Base-by-base conservation (phyloP, 2,329 filamentous ascomycete species). In the Colletotrichum cordylinicola region DNA sequence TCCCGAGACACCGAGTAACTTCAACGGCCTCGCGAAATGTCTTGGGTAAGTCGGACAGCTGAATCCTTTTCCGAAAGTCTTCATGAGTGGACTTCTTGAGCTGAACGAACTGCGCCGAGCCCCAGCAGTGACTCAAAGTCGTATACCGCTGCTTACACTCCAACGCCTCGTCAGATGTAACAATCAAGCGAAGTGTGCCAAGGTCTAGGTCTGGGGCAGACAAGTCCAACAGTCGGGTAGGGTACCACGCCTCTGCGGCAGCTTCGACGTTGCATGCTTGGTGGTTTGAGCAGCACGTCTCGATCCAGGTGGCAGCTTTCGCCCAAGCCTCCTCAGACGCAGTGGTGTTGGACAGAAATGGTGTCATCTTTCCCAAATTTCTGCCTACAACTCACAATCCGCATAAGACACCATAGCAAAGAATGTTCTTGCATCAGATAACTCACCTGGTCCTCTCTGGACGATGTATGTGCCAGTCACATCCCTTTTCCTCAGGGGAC, bases 11-110 rank as follows among this genome's bases (percentile, higher is more conserved):
- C 1, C 75, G 27, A 16, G 77, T 72, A 8, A 75, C 71, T 18
- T 64, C 15, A n/a, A 78, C 35, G 1, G 75, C 77, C 1, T 78
- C 67, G 5, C 24, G 67, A 2, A 78, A 61, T 4, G 74, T 78
- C 16, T 48, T 56, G 1, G 77, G 78, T 6, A 79, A 62, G 2
- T 64, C 27, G 15, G 29, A 56, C 5, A 67, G 2, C 24, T 35
- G 10, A 7, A 76, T 21, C 4, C 67, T 13, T 21, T 29, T 61
- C 4, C 13, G n/a, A 12, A 65, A 56, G 0, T 72, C 6, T 15
- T 4, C 18, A 3, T 5, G 27, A 8, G 43, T 35, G 2, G 16
- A 70, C n/a, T 37, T 64, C 0, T 70, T 74, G 4, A 74, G 48
- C 24, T 74, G 67, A 13, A 74, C 13, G 24, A 74, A 71, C 21